These are phyloP conservation scores for Kuraishia capsulata DNA, from an alignment of 805 yeast genomes.

Conservation along the genomic window DNA sequence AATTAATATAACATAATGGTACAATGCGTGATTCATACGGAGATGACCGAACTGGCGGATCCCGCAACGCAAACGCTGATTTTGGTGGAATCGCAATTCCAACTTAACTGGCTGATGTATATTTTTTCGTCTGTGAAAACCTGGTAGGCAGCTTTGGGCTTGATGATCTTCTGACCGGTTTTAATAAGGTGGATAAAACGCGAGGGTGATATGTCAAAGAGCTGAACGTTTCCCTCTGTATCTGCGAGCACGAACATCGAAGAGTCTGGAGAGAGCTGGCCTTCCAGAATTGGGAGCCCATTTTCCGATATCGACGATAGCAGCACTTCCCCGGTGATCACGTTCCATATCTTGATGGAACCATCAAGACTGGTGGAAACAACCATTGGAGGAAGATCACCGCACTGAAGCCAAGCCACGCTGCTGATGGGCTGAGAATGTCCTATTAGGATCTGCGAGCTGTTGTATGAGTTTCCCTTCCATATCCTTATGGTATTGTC, in stretches of 20 bases:
- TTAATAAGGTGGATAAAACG: neutral
- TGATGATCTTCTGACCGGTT: neutral
- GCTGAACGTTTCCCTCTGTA: conserved; percentile 46
- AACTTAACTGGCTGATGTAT: neutral
- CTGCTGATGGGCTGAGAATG: conserved; percentile 52
- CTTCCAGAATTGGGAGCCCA: conserved; percentile 47
- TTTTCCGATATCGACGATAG: conserved; percentile 26
- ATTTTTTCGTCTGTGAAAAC: neutral
- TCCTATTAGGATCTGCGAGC: conserved; percentile 36
- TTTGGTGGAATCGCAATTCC: conserved; percentile 1
- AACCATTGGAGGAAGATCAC: conserved; percentile 1
- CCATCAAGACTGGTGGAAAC: conserved; percentile 65
- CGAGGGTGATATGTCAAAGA: conserved; percentile 33
- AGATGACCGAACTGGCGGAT: neutral
- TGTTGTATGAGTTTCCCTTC: conserved; percentile 54
- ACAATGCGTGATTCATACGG: neutral
- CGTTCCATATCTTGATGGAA: conserved; percentile 59
- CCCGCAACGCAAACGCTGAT: neutral
- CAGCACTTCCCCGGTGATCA: conserved; percentile 29
- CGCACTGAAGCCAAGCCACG: conserved; percentile 42
- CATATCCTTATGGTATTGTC: conserved; percentile 69
- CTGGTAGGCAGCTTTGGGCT: neutral
- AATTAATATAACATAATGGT: neutral
- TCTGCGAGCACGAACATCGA: conserved; percentile 55
- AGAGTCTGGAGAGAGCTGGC: conserved; percentile 41